Base-by-base conservation (phyloP, 306 rosid species). In the Luffa aegyptiaca region DNA sequence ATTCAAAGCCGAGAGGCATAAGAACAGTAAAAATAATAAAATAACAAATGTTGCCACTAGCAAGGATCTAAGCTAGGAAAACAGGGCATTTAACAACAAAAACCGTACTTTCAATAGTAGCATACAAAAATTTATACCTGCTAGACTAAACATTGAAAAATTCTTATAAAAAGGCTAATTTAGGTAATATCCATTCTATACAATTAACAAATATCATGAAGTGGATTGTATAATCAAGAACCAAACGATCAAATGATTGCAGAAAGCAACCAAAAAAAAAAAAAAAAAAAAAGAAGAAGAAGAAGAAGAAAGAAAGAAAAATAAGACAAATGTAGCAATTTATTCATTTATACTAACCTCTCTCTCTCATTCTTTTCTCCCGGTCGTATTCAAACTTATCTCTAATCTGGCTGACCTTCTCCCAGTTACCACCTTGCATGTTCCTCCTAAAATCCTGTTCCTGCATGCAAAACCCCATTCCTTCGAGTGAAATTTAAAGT, bases 321-420 rank as follows among this genome's bases (percentile, higher is more conserved):
- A 35, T 64, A 64, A 65, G 37, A 65, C 12, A 3, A 56, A 56
- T 55, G 26, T 12, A 61, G 80, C 31, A 86, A 62, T 56, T 77
- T 78, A 44, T 56, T 46, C 44, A 74, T 16, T 45, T 51, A 33
- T 14, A 84, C 93, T 81, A 81, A 94, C 97, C 98, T 91, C 89
- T 94, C 57, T 94, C 97, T 75, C 81, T 87, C 97, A 91, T 91
- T 88, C 97, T 91, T 87, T 76, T 90, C 86, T 94, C 97, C 79
- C 98, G 86, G 84, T 92, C 98, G 75, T 88, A 92, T 86, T 94
- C 98, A 84, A 94, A 94, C 82, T 92, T 92, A 84, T 94, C 97
- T 77, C 93, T 90, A 81, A 94, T 87, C 33, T 86, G 91, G 90
- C 57, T 86, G 78, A 86, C 96, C 83, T 84, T 91, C 77, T 93